Base-by-base conservation (phyloP, 495 filamentous ascomycete species). In the Penicillium goetzii region DNA sequence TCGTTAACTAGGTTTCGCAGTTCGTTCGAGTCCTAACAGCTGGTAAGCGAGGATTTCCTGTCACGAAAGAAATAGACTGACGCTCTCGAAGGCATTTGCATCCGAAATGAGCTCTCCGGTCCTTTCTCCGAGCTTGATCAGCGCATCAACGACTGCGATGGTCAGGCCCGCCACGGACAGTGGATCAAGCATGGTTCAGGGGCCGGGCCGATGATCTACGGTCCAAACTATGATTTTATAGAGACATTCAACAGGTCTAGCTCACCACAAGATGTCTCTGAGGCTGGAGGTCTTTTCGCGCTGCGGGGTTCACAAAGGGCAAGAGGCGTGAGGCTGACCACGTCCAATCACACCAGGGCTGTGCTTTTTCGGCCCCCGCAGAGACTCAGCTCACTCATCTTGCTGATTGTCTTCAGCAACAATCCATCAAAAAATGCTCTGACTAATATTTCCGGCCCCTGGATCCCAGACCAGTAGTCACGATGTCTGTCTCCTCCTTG, bases 91-190 rank as follows among this genome's bases (percentile, higher is more conserved):
- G 14, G 55, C 21, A 57, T 57, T 57, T 4, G 25, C 55, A 45
- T 57, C 55, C 4, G 10, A 19, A 15, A 57, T 57, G 14, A 57
- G 55, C 34, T 43, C 34, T 12, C 23, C 21, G 12, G 34, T 57
- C n/a, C 55, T 26, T 30, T 57, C 36, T 43, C 55, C 55, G 4
- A 57, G 23, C n/a, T 57, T 57, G 55, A 57, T 57, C 5, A 57
- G 38, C 17, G 23, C 55, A 41, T 57, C 55, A 15, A 57, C 23
- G 38, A 57, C 14, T 9, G 55, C 5, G 55, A 57, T 45, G n/a
- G 55, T 36, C 38, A 57, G 23, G 21, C 55, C 38, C 23, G 38
- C 55, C 25, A 57, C 36, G 55, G 55, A 57, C 11, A 57, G 21
- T 36, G 55, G 55, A 43, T 57, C 55, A 32, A 45, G n/a, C 55